Conservation (phyloP, 2,329 filamentous ascomycete genomes). For the Xylariales sp. region DNA sequence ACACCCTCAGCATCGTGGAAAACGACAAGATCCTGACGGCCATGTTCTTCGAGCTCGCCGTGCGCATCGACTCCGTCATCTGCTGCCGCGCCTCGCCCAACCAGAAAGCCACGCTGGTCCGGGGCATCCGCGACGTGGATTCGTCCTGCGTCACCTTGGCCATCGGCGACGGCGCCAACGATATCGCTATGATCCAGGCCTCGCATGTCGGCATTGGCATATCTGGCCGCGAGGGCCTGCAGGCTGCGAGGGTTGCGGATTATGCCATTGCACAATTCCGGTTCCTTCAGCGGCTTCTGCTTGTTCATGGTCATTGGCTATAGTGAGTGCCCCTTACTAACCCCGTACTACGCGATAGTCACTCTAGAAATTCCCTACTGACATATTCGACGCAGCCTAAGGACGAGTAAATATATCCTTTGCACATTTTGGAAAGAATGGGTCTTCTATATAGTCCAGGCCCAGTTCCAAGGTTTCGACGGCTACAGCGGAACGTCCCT, state of each 20-base stretch:
- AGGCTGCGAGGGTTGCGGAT: conserved; percentile 89
- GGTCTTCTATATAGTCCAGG: conserved; percentile 86
- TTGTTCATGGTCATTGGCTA: conserved; percentile 93
- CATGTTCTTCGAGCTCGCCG: conserved; percentile 82
- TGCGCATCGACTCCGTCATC: conserved; percentile 87
- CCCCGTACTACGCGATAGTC: not conserved
- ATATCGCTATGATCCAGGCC: conserved; percentile 93
- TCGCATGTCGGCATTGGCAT: conserved; percentile 90
- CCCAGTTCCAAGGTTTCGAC: conserved; percentile 82
- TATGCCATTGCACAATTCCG: conserved; percentile 93
- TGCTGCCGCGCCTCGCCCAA: conserved; percentile 91
- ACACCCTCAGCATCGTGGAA: conserved; percentile 79
- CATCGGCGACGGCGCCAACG: conserved; percentile 93
- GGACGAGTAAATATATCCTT: conserved; percentile 88
- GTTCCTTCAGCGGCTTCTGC: conserved; percentile 82
- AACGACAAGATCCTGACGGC: conserved; percentile 60
- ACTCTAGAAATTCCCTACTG: conserved; percentile 5
- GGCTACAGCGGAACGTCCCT: conserved; percentile 92
- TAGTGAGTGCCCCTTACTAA: conserved; percentile 61
- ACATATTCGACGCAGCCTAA: conserved; percentile 55
- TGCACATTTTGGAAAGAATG: conserved; percentile 92
- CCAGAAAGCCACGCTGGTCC: conserved; percentile 89
- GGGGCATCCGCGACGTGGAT: conserved; percentile 78
- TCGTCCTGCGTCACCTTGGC: conserved; percentile 85
- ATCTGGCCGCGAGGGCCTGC: conserved; percentile 89